These are phyloP conservation scores for Tuber calosporum DNA, from an alignment of 495 filamentous ascomycete genomes.

Conservation along the genomic window DNA sequence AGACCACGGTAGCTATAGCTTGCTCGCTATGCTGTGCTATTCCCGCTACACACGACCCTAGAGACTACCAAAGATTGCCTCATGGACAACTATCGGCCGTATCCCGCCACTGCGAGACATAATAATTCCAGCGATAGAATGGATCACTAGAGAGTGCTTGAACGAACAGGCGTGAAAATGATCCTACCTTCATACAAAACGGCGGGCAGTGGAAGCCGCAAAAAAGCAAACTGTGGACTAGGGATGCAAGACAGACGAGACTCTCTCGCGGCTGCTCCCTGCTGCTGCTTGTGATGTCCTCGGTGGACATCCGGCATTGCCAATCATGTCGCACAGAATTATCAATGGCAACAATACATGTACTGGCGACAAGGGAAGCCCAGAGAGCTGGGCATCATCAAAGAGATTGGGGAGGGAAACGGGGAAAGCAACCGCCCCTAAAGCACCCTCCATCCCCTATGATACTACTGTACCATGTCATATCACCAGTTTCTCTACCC, in stretches of 20 bases:
- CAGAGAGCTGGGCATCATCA: slow-evolving; percentile 13
- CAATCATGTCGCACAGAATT: slow-evolving; percentile 22
- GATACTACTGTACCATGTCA: background rate
- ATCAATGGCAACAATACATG: slow-evolving; percentile 13
- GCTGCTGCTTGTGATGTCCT: slow-evolving; percentile 34
- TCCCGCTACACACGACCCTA: background rate
- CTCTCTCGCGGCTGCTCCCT: slow-evolving; percentile 36
- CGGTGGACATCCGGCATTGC: slow-evolving; percentile 20
- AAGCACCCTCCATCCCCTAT: slow-evolving; percentile 7
- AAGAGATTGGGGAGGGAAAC: slow-evolving; percentile 4
- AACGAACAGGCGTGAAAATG: background rate
- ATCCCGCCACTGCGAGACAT: background rate
- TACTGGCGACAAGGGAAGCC: background rate
- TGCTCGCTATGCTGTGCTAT: background rate
- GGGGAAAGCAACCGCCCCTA: slow-evolving; percentile 9
- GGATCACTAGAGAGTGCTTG: background rate
- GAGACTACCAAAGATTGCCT: background rate
- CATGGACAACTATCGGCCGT: background rate
- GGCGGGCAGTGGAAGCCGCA: background rate
- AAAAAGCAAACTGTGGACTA: slow-evolving; percentile 3
- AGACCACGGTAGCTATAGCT: background rate
- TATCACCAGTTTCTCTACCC: background rate
- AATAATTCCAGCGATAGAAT: background rate
- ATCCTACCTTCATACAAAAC: background rate
- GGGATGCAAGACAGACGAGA: slow-evolving; percentile 32